Evolutionary conservation across 78 protist genomes (phyloP).

Genomic region (Planoprotostelium fungivorum): DNA sequence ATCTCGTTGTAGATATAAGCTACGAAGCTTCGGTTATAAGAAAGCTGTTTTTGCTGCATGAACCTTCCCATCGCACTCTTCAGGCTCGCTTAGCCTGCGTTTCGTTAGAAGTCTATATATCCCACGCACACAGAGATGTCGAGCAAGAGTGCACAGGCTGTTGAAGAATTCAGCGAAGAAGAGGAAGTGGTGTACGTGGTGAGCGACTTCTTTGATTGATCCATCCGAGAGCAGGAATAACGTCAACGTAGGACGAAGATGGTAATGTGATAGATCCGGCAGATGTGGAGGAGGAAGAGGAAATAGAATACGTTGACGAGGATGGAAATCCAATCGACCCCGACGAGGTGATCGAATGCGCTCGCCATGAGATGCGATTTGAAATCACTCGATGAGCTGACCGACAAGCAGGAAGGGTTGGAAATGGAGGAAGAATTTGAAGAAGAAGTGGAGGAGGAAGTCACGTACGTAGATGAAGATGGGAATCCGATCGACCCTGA

Average conservation of each 20-base stretch:
- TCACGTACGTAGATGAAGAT: background rate
- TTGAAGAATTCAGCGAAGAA: too few relatives aligned
- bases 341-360: background rate
- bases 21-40: background rate
- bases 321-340: background rate
- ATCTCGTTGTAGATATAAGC: background rate
- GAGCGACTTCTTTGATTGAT: background rate
- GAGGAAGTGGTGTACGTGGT: background rate
- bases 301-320: background rate
- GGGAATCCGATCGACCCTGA: background rate
- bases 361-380: too few relatives aligned
- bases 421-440: background rate
- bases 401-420: background rate
- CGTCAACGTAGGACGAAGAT: background rate
- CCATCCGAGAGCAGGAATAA: too few relatives aligned
- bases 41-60: background rate
- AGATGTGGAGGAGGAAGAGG: background rate
- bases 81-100: background rate
- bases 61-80: background rate
- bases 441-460: background rate
- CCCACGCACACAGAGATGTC: too few relatives aligned
- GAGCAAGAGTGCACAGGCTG: background rate
- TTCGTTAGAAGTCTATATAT: background rate
- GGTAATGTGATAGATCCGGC: background rate
- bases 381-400: too few relatives aligned